phyloP scores from a whole-genome alignment of 768 basidiomycete genomes.

The Boletus rubescentipes region DNA sequence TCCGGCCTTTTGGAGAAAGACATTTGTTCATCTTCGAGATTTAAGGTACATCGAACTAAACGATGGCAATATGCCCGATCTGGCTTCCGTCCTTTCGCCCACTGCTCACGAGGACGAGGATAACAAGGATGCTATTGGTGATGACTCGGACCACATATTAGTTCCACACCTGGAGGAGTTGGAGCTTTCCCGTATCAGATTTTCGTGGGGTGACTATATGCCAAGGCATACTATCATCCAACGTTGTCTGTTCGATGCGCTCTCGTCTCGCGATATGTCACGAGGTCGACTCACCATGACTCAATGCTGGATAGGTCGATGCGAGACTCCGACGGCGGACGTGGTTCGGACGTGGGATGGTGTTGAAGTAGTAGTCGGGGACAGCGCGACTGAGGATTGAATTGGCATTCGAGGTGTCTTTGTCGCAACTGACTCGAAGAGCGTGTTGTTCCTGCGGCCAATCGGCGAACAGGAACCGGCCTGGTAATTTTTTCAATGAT shows the following conservation, averaged over 20 bases:
- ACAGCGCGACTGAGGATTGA: too few relatives aligned
- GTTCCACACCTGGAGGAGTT: neutral
- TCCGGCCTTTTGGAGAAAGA: too few relatives aligned
- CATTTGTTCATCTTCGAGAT: neutral
- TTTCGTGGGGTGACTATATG: neutral
- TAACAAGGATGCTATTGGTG: too few relatives aligned
- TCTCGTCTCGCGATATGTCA: neutral
- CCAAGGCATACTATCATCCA: neutral
- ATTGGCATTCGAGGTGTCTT: too few relatives aligned
- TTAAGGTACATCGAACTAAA: neutral
- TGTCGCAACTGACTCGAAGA: too few relatives aligned
- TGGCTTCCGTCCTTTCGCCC: neutral
- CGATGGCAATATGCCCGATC: neutral
- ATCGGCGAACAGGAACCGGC: too few relatives aligned
- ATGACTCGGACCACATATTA: too few relatives aligned
- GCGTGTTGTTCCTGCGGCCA: too few relatives aligned
- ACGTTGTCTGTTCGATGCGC: neutral
- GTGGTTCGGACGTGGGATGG: neutral
- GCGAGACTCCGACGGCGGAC: neutral
- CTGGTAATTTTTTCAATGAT: too few relatives aligned
- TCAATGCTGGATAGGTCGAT: neutral
- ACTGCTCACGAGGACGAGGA: neutral
- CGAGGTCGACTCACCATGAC: neutral
- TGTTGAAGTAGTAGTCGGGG: neutral
- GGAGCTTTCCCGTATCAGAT: neutral